Evolutionary conservation across 371 early-diverging fungal genomes (phyloP).

Genomic region (Apophysomyces elegans): DNA sequence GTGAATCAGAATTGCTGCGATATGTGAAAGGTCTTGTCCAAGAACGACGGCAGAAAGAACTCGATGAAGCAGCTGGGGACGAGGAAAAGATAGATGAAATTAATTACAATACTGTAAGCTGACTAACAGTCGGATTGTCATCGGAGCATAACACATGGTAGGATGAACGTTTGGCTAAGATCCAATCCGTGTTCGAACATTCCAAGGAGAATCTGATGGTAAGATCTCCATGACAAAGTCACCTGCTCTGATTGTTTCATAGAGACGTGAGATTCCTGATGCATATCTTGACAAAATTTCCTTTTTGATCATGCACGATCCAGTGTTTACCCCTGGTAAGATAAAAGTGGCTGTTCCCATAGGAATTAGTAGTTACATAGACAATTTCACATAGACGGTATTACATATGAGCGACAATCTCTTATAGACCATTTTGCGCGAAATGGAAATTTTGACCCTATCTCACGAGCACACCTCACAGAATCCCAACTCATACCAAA

Average conservation of each 20-base stretch:
- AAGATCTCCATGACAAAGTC: conserved; percentile 1
- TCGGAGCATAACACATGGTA: conserved; percentile 15
- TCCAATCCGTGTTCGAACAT: conserved; percentile 51
- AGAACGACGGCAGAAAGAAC: conserved; percentile 49
- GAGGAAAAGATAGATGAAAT: conserved; percentile 44
- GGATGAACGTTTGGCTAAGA: conserved; percentile 44
- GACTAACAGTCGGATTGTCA: not conserved
- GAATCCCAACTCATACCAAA: conserved; percentile 73
- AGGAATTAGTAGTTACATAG: not conserved
- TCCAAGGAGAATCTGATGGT: conserved; percentile 52
- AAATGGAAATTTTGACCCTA: conserved; percentile 80
- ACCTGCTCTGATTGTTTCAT: conserved; percentile 4
- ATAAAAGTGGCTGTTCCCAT: not conserved
- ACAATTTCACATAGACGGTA: conserved; percentile 39
- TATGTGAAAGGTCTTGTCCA: conserved; percentile 67
- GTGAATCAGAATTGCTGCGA: conserved; percentile 62
- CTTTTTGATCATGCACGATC: conserved; percentile 57
- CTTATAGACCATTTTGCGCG: conserved; percentile 71
- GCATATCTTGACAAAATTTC: conserved; percentile 56
- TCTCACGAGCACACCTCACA: conserved; percentile 66
- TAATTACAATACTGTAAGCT: conserved; percentile 41
- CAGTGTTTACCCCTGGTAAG: conserved; percentile 53
- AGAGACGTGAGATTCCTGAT: conserved; percentile 54
- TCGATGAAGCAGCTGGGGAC: conserved; percentile 22
- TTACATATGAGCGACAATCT: conserved; percentile 73